Evolutionary conservation across 805 yeast genomes (phyloP).

Genomic region (Scheffersomyces spartinae): DNA sequence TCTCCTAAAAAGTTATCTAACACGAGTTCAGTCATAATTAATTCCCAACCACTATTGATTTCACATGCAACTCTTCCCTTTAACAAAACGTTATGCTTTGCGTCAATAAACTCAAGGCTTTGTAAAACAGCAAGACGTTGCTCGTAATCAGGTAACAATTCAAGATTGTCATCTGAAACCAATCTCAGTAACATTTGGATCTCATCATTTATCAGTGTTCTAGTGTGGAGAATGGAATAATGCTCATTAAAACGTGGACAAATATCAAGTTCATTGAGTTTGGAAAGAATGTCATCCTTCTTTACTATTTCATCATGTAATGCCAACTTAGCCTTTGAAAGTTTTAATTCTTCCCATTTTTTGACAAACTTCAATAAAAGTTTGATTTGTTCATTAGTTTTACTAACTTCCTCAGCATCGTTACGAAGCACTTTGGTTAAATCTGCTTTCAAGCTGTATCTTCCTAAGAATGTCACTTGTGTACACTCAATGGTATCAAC

Average conservation of each 20-base stretch:
- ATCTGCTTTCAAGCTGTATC: constrained; percentile 19
- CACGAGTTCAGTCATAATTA: constrained; percentile 77
- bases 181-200: constrained; percentile 47
- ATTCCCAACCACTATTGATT: constrained; percentile 82
- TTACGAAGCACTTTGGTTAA: constrained; percentile 26
- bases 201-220: constrained; percentile 32
- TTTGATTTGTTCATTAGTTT: constrained; percentile 23
- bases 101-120: constrained; percentile 73
- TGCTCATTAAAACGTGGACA: constrained; percentile 36
- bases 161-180: constrained; percentile 80
- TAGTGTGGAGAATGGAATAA: constrained; percentile 34
- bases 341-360: constrained; percentile 34
- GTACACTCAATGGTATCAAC: constrained; percentile 29
- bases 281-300: constrained; percentile 21
- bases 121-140: constrained; percentile 73
- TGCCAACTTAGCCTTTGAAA: constrained; percentile 27
- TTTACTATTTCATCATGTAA: constrained; percentile 26
- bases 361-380: constrained; percentile 24
- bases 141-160: constrained; percentile 85
- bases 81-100: constrained; percentile 60
- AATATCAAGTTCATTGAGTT: constrained; percentile 14
- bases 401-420: constrained; percentile 20
- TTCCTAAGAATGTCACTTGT: constrained; percentile 33
- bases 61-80: constrained; percentile 95
- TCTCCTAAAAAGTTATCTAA: constrained; percentile 88